These are phyloP conservation scores for Cutaneotrichosporon sp. DNA, from an alignment of 1,284 basidiomycete genomes.

Conservation along the genomic window DNA sequence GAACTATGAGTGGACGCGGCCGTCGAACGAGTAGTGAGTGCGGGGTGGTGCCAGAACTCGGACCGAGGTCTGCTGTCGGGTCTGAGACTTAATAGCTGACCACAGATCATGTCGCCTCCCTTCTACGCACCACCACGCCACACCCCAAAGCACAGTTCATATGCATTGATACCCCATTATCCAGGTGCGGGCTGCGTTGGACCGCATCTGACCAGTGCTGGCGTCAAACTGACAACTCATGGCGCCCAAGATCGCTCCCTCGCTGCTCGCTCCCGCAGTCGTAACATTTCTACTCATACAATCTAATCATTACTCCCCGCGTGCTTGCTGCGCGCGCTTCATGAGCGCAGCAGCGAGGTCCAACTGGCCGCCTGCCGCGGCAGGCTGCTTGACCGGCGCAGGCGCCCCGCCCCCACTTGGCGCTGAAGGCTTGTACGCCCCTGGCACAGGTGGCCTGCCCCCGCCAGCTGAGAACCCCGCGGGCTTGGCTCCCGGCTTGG, in stretches of 20 bases:
- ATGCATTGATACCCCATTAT: slow-evolving; percentile 9
- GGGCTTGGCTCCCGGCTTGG: slow-evolving; percentile 49
- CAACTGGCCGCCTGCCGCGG: slow-evolving; percentile 59
- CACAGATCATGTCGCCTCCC: not conserved
- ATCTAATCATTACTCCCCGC: not conserved
- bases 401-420: slow-evolving; percentile 22
- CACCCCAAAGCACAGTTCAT: slow-evolving; percentile 4
- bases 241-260: no score
- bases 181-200: not conserved
- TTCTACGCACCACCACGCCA: not conserved
- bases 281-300: not conserved
- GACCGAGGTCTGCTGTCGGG: not conserved
- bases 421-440: slow-evolving; percentile 26
- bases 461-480: slow-evolving; percentile 15
- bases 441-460: slow-evolving; percentile 38
- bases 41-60: not conserved
- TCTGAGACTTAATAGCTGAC: not conserved
- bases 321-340: slow-evolving; percentile 19
- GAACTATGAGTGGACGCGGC: slow-evolving; percentile 45
- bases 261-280: not conserved
- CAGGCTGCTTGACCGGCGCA: slow-evolving; percentile 48
- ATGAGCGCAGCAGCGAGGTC: slow-evolving; percentile 64
- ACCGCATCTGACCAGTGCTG: not conserved
- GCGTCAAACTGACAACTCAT: not conserved
- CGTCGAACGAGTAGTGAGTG: slow-evolving; percentile 20